Evolutionary conservation across 371 early-diverging fungal species (phyloP), one percentile per base, ranked within the genome.

Genomic region (Rhizopus microsporus): DNA sequence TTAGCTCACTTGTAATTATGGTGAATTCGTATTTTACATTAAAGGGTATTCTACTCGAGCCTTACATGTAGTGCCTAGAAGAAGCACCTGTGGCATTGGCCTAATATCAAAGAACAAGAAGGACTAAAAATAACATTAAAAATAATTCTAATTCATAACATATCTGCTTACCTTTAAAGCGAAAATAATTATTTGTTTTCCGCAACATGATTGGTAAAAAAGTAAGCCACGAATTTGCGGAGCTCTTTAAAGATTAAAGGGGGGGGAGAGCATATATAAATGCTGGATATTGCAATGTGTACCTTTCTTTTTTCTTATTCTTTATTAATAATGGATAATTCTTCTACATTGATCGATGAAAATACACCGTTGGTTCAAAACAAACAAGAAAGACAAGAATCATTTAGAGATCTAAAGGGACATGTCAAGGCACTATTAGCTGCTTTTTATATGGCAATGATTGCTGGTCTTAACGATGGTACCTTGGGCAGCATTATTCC

Each of bases 391-490:
- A 65, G 48, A 12, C 15, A 35, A 54, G 66, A 65, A 38, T 49
- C 50, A 4, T 48, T 65, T 6, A 53, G 45, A 12, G 66, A 65
- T 38, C 39, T 67, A 5, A 62, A 63, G 35, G 38, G 31, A 1
- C 51, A 56, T 53, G 30, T 54, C 7, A 56, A 58, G 6, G 57
- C 68, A 43, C 39, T 67, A 7, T 10, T 48, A 0, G 16, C 60
- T 37, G 50, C 60, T 4, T 66, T 59, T 33, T 66, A 52, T 42
- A 65, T 69, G n/a, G 51, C 53, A n/a, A 54, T 66, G 3, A 48
- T 69, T 15, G 62, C 62, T 43, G 72, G 72, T 29, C 40, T 72
- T 5, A 68, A 72, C 33, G 72, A 72, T 54, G 72, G 72, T 40
- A 63, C 58, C 40, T 37, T 72, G 17, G 72, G 69, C 23, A 56